A percentile compares a stretch with the other conserved stretches of the same genome.
These are phyloP conservation scores for Vitis vinifera DNA, from an alignment of 164 flowering plant species.

Conservation along the genomic window DNA sequence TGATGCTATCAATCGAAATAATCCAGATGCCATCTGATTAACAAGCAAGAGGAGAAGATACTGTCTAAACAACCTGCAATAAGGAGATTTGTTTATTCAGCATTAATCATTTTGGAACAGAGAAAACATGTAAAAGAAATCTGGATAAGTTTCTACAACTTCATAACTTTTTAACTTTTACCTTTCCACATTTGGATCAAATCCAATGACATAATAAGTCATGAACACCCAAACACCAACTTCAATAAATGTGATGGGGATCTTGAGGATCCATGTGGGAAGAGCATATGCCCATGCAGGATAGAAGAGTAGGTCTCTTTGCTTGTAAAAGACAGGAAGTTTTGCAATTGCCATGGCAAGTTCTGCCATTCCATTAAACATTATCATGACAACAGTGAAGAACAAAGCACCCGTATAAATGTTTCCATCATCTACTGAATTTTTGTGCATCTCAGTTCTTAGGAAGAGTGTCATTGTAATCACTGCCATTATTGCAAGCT, in stretches of 20 bases:
- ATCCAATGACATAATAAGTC: constrained; percentile 56
- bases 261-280: constrained; percentile 56
- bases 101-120: no score
- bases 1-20: constrained; percentile 42
- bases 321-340: constrained; percentile 62
- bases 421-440: constrained; percentile 25
- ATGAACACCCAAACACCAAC: constrained; percentile 39
- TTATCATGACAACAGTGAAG: constrained; percentile 27
- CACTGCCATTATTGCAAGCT: constrained; percentile 36
- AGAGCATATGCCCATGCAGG: constrained; percentile 60
- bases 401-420: constrained; percentile 47
- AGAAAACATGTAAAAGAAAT: no score
- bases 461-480: constrained; percentile 41
- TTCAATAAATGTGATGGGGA: constrained; percentile 45
- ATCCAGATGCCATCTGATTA: constrained; percentile 42
- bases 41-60: constrained; percentile 38
- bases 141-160: no score
- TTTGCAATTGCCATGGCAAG: constrained; percentile 40
- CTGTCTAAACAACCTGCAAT: constrained; percentile 47
- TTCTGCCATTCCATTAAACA: constrained; percentile 53
- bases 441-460: constrained; percentile 40
- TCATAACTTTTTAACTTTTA: constrained; percentile 6
- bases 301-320: constrained; percentile 47
- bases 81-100: constrained; percentile 9
- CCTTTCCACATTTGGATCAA: constrained; percentile 51